These are phyloP conservation scores for Gossypium davidsonii DNA, from an alignment of 441 rosid species.

Conservation along the genomic window DNA sequence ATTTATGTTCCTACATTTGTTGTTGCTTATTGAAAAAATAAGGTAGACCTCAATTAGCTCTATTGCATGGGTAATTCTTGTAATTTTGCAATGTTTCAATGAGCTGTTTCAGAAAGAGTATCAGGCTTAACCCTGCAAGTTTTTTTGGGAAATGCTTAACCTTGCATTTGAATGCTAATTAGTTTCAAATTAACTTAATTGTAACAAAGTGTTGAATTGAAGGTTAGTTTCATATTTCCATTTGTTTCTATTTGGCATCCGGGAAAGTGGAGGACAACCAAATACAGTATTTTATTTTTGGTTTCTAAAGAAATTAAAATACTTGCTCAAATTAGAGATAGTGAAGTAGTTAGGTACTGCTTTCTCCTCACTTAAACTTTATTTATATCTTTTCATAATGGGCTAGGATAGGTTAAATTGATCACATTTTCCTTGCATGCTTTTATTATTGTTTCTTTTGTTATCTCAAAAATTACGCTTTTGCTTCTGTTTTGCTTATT, in stretches of 20 bases:
- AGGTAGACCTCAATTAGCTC: not conserved
- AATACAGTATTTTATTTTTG: not conserved
- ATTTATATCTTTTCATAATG: not conserved
- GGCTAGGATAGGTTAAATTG: not conserved
- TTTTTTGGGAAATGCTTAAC: not conserved
- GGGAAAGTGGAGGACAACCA: not conserved
- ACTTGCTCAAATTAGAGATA: not conserved
- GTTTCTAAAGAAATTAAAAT: not conserved
- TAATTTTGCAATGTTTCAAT: conserved; percentile 5
- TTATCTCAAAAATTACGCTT: not conserved
- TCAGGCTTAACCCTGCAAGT: not conserved
- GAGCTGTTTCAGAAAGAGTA: not conserved
- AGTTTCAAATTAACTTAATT: not conserved
- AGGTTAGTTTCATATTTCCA: not conserved
- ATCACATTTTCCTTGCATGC: not conserved
- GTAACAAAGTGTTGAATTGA: not conserved
- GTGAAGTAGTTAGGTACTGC: not conserved
- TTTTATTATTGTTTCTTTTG: not conserved
- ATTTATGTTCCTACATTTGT: not conserved
- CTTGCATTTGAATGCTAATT: not conserved
- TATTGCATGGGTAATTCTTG: not conserved
- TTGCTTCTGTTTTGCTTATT: not conserved
- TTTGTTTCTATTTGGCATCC: not conserved
- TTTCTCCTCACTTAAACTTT: not conserved
- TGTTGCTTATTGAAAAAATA: not conserved